phyloP scores from a whole-genome alignment of 2,329 filamentous ascomycete species.

The Immersiporthe knoxdaviesiana region DNA sequence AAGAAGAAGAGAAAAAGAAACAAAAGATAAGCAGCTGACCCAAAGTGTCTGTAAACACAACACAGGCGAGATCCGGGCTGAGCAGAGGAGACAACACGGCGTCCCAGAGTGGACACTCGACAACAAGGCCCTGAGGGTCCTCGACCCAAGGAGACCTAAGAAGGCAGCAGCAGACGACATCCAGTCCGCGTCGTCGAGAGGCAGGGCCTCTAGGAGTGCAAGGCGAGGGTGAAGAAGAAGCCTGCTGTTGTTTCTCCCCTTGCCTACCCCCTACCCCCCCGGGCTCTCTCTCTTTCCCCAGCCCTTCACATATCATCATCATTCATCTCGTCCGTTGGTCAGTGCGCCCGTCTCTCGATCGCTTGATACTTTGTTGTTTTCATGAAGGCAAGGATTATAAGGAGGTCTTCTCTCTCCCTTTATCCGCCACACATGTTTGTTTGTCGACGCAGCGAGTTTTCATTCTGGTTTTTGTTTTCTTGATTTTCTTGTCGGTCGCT shows the following conservation, averaged over 20 bases:
- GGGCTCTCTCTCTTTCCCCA: background rate
- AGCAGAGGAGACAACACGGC: conserved; percentile 21
- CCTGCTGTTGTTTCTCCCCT: background rate
- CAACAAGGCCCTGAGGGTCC: conserved; percentile 21
- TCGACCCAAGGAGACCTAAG: conserved; percentile 15
- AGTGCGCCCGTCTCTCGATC: background rate
- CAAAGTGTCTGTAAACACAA: background rate
- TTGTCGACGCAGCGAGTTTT: background rate
- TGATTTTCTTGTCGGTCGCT: too few relatives aligned
- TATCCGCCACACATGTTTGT: background rate
- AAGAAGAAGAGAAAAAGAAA: background rate
- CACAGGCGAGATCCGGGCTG: conserved; percentile 25
- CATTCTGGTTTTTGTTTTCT: too few relatives aligned
- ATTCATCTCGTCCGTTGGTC: too few relatives aligned
- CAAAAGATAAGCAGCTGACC: conserved; percentile 2
- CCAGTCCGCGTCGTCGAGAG: background rate
- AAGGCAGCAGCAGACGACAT: conserved; percentile 1
- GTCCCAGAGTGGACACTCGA: conserved; percentile 27
- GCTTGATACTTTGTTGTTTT: background rate
- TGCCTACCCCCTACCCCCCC: too few relatives aligned
- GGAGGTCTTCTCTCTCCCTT: background rate
- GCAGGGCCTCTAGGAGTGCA: background rate
- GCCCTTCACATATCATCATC: too few relatives aligned
- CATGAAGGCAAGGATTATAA: background rate
- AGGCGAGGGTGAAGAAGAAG: background rate